phyloP scores from a whole-genome alignment of 257 asterid genomes.

The Lantana camara region DNA sequence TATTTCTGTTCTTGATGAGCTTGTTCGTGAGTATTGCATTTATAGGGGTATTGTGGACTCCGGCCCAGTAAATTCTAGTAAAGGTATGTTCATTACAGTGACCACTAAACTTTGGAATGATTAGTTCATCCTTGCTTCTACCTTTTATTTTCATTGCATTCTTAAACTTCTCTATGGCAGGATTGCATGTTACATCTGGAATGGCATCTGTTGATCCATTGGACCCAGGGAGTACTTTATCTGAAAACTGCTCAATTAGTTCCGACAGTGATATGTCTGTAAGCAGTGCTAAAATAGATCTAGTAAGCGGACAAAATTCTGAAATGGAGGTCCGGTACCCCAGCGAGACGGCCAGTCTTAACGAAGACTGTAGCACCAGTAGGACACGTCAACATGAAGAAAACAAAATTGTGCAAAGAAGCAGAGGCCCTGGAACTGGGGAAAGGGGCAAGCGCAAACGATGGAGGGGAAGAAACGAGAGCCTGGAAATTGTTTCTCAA shows the following conservation, averaged over 20 bases:
- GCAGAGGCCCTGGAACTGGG: slow-evolving; percentile 51
- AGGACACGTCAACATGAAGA: slow-evolving; percentile 49
- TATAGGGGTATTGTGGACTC: slow-evolving; percentile 88
- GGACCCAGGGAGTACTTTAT: slow-evolving; percentile 49
- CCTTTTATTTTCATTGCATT: slow-evolving; percentile 15
- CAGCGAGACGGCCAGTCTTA: slow-evolving; percentile 50
- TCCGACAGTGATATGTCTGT: slow-evolving; percentile 58
- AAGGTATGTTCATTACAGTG: slow-evolving; percentile 21
- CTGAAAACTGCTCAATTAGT: slow-evolving; percentile 49
- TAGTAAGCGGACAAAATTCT: slow-evolving; percentile 43
- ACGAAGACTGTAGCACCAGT: slow-evolving; percentile 86
- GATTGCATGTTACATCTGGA: slow-evolving; percentile 37
- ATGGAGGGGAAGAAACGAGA: slow-evolving; percentile 90
- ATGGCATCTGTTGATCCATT: slow-evolving; percentile 41
- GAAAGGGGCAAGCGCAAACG: slow-evolving; percentile 90
- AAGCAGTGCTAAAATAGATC: slow-evolving; percentile 44
- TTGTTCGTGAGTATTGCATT: slow-evolving; percentile 88
- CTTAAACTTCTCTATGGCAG: slow-evolving; percentile 33
- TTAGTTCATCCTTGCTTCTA: background rate
- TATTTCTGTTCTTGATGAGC: slow-evolving; percentile 76
- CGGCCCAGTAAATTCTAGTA: slow-evolving; percentile 45
- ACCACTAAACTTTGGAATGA: background rate
- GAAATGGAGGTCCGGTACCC: slow-evolving; percentile 66
- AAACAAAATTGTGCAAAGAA: slow-evolving; percentile 52
- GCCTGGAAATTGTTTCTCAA: slow-evolving; percentile 47